Base-by-base conservation (phyloP, 352 stramenopile genomes). In the Blastocystis sp. region DNA sequence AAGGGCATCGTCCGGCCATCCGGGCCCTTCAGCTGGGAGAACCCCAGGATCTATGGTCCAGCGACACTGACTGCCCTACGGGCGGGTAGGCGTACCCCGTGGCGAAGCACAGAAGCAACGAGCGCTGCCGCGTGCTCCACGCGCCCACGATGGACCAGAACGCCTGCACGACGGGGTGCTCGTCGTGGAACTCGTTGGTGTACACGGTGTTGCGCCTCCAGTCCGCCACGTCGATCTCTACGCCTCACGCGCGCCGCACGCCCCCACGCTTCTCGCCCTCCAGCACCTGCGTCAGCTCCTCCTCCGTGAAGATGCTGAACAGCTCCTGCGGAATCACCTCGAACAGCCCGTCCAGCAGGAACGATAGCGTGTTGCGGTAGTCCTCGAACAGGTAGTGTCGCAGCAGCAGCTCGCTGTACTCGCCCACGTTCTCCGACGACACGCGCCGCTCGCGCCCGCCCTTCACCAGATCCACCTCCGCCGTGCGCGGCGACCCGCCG, bases 1-100 rank as follows among this genome's bases (percentile, higher is more conserved):
- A 84, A 84, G 10, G 74, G 74, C 74, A 84, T 84, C 9, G 74
- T 84, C 66, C 74, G 19, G 19, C 74, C 74, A 69, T 84, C 74
- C 7, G 74, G 74, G 38, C 74, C 74, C 34, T 84, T 84, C 74
- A 84, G 43, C 40, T 84, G 52, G 24, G 74, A 84, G 57, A 84
- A 84, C 34, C 74, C 74, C 34, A 84, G 57, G 6, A 84, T 84
- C 74, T 84, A 68, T 21, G 14, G 9, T 69, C 11, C 68, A 40
- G 17, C 11, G 28, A 17, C n/a, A 59, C 21, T 57, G 11, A 34
- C 3, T 4, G 28, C 4, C 52, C 2, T 69, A 84, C 74, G 17
- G 74, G 74, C 54, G 74, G 74, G 3, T 68, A 84, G 3, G 45
- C 42, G 54, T 84, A 84, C 2, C 74, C 74, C 40, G 74, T 84